A percentile compares a stretch with the other conserved stretches of the same genome.
These are phyloP conservation scores for Calcarisporium arbuscula DNA, from an alignment of 2,329 filamentous ascomycete species.

Conservation along the genomic window DNA sequence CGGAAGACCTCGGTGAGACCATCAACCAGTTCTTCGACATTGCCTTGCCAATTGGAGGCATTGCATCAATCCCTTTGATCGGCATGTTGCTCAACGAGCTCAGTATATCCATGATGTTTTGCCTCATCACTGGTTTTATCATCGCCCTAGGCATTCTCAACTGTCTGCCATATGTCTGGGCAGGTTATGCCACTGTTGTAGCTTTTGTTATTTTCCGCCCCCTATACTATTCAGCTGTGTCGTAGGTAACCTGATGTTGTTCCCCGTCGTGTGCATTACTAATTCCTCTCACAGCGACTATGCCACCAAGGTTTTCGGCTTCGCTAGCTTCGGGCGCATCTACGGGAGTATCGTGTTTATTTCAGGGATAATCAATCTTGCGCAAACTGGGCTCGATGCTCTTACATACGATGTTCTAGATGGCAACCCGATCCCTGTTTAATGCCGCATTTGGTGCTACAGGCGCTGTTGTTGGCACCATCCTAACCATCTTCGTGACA, in stretches of 20 bases:
- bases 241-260: constrained; percentile 28
- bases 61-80: constrained; percentile 65
- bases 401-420: constrained; percentile 60
- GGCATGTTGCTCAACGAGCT: constrained; percentile 62
- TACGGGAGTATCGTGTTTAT: constrained; percentile 71
- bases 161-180: constrained; percentile 54
- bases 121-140: constrained; percentile 51
- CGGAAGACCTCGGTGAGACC: constrained; percentile 27
- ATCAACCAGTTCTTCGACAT: constrained; percentile 38
- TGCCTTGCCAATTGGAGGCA: constrained; percentile 60
- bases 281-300: too few species aligned
- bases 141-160: constrained; percentile 56
- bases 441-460: constrained; percentile 51
- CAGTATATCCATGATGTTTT: constrained; percentile 54
- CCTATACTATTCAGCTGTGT: constrained; percentile 71
- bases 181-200: constrained; percentile 60
- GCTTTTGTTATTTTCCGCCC: constrained; percentile 68
- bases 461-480: constrained; percentile 48
- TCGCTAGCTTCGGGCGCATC: constrained; percentile 73
- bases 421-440: constrained; percentile 56
- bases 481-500: constrained; percentile 50
- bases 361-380: constrained; percentile 65
- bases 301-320: constrained; percentile 73
- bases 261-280: constrained; percentile 1
- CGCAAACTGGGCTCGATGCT: constrained; percentile 63